These are phyloP conservation scores for Penstemon eatonii DNA, from an alignment of 257 asterid genomes.

Conservation along the genomic window DNA sequence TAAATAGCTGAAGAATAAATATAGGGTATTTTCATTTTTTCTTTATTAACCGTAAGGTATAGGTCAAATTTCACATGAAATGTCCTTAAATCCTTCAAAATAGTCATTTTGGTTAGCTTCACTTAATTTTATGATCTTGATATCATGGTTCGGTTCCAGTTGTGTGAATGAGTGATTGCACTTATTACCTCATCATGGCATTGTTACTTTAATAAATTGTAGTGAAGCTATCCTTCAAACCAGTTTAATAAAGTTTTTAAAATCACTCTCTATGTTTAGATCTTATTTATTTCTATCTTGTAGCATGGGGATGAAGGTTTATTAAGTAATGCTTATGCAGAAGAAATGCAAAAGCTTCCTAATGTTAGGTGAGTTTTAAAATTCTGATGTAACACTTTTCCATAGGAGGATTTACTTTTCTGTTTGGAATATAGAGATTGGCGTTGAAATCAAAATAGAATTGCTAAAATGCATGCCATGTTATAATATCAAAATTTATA, in stretches of 20 bases:
- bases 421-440: constrained; percentile 17
- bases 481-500: constrained; percentile 11
- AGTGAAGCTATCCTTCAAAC: neutral
- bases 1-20: constrained; percentile 23
- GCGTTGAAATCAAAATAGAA: constrained; percentile 2
- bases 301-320: constrained; percentile 95
- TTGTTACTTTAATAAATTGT: too few species aligned
- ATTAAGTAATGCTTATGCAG: constrained; percentile 67
- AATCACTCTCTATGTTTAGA: neutral
- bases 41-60: constrained; percentile 4
- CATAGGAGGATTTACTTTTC: neutral
- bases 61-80: constrained; percentile 3
- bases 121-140: constrained; percentile 17
- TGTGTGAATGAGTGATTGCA: neutral
- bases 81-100: neutral
- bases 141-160: constrained; percentile 12
- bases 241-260: constrained; percentile 20
- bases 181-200: too few species aligned
- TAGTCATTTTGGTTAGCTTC: constrained; percentile 3
- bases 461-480: constrained; percentile 25
- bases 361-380: constrained; percentile 56
- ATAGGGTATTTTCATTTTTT: constrained; percentile 3
- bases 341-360: constrained; percentile 75
- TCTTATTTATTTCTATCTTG: constrained; percentile 33
- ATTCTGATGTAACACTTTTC: neutral